Evolutionary conservation across 768 basidiomycete species (phyloP), one percentile per base, ranked within the genome.

Genomic region (Daedaleopsis sinensis): DNA sequence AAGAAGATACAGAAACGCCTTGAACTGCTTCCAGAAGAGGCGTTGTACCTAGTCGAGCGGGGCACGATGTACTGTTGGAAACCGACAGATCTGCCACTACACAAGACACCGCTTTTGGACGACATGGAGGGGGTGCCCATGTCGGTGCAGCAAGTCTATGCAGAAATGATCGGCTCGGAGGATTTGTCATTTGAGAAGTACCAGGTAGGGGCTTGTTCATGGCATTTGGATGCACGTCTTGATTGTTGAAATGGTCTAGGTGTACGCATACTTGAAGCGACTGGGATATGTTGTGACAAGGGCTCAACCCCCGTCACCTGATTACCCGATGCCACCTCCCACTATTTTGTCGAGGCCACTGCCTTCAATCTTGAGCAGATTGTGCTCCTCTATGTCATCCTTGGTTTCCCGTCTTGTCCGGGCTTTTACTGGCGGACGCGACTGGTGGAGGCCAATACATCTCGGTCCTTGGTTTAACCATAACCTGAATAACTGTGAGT

Each of bases 11-110:
- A 83, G 15, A 93, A 88, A 72, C 78, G 87, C 27, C 77, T 93
- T 18, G 94, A 98, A 69, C 80, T 99, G 0, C 80, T 99, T 2
- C 97, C 97, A 0, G 97, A 99, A 76, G 97, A 99, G 77, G 86
- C 93, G 0, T 81, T 99, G 18, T 98, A 98, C 78, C 84, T 98
- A 36, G 82, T 96, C 48, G 97, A 98, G 74, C 79, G 96, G 46
- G 96, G 97, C 0, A 82, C 90, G 2, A 76, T 98, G 63, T 90
- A 92, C 63, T 94, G 94, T 68, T 94, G 89, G 84, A 89, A 87
- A 69, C 78, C 84, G 0, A 70, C 69, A 13, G 73, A 76, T 32
- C 46, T 64, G 23, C 43, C 51, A 7, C 12, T 57, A 19, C 46
- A 16, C 47, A 74, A 35, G 63, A 73, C 38, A 48, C 71, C 15